Base-by-base conservation (phyloP, 345 rosid species). In the Salix dunnii region DNA sequence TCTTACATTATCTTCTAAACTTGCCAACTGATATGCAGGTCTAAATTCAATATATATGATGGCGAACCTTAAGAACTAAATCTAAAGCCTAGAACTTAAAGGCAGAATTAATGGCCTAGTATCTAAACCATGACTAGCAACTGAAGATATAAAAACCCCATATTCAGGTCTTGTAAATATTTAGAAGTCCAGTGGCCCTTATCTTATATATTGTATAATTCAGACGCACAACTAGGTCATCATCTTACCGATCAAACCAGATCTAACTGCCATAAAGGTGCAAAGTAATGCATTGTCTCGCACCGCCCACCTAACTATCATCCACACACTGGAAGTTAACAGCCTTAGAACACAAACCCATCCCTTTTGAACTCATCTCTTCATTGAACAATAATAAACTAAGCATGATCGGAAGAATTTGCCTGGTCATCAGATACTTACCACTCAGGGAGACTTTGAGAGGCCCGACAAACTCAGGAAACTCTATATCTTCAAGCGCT, bases 401-500 rank as follows among this genome's bases (percentile, higher is more conserved):
- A 62, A 62, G 9, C 27, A n/a, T 25, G 31, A 33, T 62, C 28
- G 35, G 9, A 63, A 25, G 28, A 30, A 28, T 13, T 28, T 63
- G 28, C 36, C 3, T 23, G 1, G 21, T 14, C 53, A 25, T 20
- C 9, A 16, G 25, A 27, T 3, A 68, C 84, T 58, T 68, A 86
- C 94, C 94, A 42, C 63, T 80, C 31, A 90, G 90, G n/a, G 95
- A 91, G 27, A 83, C 85, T 74, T 71, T 85, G 13, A 91, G 95
- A 6, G 95, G 90, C 13, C 40, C 82, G 3, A 85, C 67, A 43
- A 89, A 88, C 78, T 89, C 91, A 4, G 88, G 80, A 65, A 91
- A 91, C 73, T 91, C 91, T 35, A 89, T 87, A 80, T 87, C 95
- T 76, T 89, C 89, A 2, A 89, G 67, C 6, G 95, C 89, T 74